Percentiles rank a stretch among this genome's conserved stretches.
Conservation (phyloP, 495 filamentous ascomycete species). For the Penicillium flavigenum region DNA sequence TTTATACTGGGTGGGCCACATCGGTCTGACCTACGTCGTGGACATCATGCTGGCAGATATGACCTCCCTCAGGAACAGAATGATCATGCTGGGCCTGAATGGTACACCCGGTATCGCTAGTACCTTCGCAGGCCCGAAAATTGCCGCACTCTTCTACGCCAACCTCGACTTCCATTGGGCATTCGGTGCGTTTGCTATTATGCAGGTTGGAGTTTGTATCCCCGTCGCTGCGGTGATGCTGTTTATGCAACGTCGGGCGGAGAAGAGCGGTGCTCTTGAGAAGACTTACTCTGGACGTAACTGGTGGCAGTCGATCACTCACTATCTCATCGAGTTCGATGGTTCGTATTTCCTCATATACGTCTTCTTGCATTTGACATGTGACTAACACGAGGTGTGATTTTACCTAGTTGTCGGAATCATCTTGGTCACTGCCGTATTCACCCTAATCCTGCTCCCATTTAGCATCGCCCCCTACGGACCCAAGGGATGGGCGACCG, state of each 20-base stretch:
- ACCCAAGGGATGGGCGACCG: constrained; percentile 44
- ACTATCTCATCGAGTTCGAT: constrained; percentile 25
- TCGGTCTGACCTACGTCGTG: constrained; percentile 53
- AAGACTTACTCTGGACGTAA: constrained; percentile 25
- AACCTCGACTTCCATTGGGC: constrained; percentile 52
- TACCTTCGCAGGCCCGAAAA: constrained; percentile 24
- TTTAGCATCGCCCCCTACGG: constrained; percentile 50
- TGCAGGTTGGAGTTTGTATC: constrained; percentile 37
- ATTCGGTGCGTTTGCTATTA: constrained; percentile 56
- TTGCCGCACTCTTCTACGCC: constrained; percentile 18
- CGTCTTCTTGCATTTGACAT: not conserved
- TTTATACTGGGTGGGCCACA: constrained; percentile 53
- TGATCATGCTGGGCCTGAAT: constrained; percentile 53
- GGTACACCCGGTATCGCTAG: constrained; percentile 59
- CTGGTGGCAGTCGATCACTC: constrained; percentile 15
- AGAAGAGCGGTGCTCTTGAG: constrained; percentile 30
- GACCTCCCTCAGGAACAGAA: constrained; percentile 56
- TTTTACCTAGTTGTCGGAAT: constrained; percentile 43
- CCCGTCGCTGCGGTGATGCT: constrained; percentile 48
- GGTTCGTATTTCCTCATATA: constrained; percentile 9
- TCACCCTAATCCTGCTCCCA: constrained; percentile 52
- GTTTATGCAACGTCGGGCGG: constrained; percentile 49
- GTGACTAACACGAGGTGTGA: not conserved
- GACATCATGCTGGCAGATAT: constrained; percentile 61
- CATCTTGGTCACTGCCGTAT: constrained; percentile 50